phyloP scores from a whole-genome alignment of 345 rosid genomes.

The Ricinus communis region DNA sequence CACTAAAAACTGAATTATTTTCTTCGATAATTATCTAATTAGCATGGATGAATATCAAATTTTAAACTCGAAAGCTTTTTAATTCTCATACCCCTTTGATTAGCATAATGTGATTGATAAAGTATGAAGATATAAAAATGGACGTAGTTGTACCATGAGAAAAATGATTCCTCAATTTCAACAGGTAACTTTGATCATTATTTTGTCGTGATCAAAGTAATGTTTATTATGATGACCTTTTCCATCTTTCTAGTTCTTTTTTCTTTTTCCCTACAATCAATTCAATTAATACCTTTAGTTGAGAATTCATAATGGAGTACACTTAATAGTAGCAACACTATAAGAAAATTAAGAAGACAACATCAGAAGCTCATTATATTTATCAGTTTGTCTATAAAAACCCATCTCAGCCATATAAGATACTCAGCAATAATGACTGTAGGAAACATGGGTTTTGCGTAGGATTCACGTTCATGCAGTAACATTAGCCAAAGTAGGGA shows the following conservation, averaged over 20 bases:
- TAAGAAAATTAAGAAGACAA: no score
- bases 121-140: no score
- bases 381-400: constrained; percentile 12
- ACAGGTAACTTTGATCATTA: constrained; percentile 26
- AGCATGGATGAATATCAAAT: no score
- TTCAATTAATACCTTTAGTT: no score
- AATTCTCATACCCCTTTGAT: no score
- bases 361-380: neutral
- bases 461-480: constrained; percentile 41
- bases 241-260: no score
- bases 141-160: no score
- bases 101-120: no score
- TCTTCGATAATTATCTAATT: no score
- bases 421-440: neutral
- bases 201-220: constrained; percentile 25
- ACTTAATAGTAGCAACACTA: neutral
- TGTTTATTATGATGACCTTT: neutral
- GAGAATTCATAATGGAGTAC: neutral
- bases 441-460: constrained; percentile 35
- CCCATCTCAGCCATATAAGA: neutral
- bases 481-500: constrained; percentile 16
- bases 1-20: no score
- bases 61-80: no score
- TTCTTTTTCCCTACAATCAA: neutral
- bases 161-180: neutral